Percentiles rank a stretch among this genome's conserved stretches.
These are phyloP conservation scores for Martiniozyma asiatica DNA, from an alignment of 1,139 yeast species.

Conservation along the genomic window DNA sequence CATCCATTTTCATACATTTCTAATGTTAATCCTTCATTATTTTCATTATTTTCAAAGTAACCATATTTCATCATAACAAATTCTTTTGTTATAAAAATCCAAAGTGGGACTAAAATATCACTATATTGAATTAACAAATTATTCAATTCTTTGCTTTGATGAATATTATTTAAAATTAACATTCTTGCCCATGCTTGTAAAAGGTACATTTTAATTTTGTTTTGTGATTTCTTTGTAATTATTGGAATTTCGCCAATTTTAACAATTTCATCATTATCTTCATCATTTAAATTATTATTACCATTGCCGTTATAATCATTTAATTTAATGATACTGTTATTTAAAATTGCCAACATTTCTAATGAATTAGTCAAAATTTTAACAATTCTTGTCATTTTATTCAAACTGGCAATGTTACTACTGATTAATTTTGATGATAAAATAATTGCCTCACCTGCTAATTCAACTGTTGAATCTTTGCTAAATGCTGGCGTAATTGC, in stretches of 20 bases:
- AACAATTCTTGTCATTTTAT: slow-evolving; percentile 47
- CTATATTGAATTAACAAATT: slow-evolving; percentile 48
- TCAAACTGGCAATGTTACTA: slow-evolving; percentile 35
- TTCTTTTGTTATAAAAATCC: slow-evolving; percentile 71
- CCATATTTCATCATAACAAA: slow-evolving; percentile 58
- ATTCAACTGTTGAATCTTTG: slow-evolving; percentile 56
- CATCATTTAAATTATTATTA: slow-evolving; percentile 11
- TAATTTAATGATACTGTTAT: no score
- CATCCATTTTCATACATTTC: slow-evolving; percentile 48
- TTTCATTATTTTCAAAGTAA: slow-evolving; percentile 20
- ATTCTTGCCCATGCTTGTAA: slow-evolving; percentile 86
- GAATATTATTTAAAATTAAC: slow-evolving; percentile 28
- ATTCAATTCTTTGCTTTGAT: slow-evolving; percentile 21
- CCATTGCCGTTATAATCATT: slow-evolving; percentile 1
- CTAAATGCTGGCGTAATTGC: slow-evolving; percentile 87
- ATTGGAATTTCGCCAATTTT: slow-evolving; percentile 30
- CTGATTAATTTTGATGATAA: slow-evolving; percentile 72
- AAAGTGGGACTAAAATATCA: slow-evolving; percentile 52
- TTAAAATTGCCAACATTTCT: slow-evolving; percentile 38
- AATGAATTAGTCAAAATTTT: slow-evolving; percentile 57
- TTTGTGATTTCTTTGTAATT: slow-evolving; percentile 38
- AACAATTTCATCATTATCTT: slow-evolving; percentile 12
- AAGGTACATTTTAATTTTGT: slow-evolving; percentile 56
- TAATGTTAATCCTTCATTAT: slow-evolving; percentile 34
- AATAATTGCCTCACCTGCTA: slow-evolving; percentile 68